phyloP scores from a whole-genome alignment of 1,284 basidiomycete species.

The Sparassis latifolia region DNA sequence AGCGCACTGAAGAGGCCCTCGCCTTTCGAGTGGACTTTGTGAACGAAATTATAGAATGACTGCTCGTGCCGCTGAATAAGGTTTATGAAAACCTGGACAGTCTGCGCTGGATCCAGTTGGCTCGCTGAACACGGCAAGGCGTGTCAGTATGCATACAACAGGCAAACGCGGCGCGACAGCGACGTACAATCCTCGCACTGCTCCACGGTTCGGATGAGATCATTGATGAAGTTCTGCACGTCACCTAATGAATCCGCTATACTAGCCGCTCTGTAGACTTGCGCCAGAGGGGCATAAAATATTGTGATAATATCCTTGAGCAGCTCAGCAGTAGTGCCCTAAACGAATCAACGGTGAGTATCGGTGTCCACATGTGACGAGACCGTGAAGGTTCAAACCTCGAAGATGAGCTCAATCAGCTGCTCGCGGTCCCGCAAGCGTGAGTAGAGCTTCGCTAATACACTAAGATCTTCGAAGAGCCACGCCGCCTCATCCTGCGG shows the following conservation, averaged over 20 bases:
- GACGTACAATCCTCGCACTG: constrained; percentile 81
- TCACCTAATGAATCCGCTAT: constrained; percentile 93
- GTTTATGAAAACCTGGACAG: constrained; percentile 92
- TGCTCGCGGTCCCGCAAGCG: constrained; percentile 88
- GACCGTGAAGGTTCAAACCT: constrained; percentile 43
- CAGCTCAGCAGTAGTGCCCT: constrained; percentile 93
- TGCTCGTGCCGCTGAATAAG: constrained; percentile 94
- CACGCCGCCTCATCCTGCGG: constrained; percentile 91
- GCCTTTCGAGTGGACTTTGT: constrained; percentile 98
- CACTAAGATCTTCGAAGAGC: constrained; percentile 86
- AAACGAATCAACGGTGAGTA: background rate
- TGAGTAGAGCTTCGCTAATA: constrained; percentile 74
- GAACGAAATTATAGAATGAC: constrained; percentile 94
- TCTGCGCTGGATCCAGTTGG: constrained; percentile 78
- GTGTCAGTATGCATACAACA: background rate
- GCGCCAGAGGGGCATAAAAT: constrained; percentile 96
- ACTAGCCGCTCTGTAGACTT: constrained; percentile 96
- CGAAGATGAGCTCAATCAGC: constrained; percentile 90
- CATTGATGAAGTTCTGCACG: constrained; percentile 91
- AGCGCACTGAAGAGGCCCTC: constrained; percentile 90
- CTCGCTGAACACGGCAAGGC: constrained; percentile 44
- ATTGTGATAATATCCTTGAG: constrained; percentile 99
- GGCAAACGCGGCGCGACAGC: background rate
- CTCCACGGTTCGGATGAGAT: constrained; percentile 94
- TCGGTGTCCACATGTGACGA: too few relatives aligned